A percentile compares a stretch with the other conserved stretches of the same genome.
Conservation (phyloP, 371 early-diverging fungal genomes). For the Batkoa obscura region DNA sequence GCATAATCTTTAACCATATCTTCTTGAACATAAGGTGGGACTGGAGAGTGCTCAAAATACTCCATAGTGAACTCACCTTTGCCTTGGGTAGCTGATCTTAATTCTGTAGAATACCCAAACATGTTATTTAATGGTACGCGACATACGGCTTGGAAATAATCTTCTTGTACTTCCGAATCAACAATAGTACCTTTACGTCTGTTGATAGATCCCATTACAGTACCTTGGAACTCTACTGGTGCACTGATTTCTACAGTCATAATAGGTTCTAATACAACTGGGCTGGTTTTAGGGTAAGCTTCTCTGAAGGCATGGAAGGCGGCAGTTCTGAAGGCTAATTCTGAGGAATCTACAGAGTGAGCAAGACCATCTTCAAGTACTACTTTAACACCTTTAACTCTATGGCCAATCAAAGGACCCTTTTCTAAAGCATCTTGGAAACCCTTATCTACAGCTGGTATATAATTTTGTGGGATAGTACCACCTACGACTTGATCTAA, state of each 20-base stretch:
- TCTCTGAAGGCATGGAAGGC: slow-evolving; percentile 75
- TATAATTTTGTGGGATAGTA: slow-evolving; percentile 84
- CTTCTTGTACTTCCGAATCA: slow-evolving; percentile 87
- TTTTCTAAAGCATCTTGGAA: slow-evolving; percentile 79
- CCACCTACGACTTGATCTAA: slow-evolving; percentile 69
- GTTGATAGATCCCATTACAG: slow-evolving; percentile 78
- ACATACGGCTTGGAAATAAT: slow-evolving; percentile 65
- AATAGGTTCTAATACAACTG: slow-evolving; percentile 85
- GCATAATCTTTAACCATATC: slow-evolving; percentile 70
- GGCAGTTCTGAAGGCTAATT: slow-evolving; percentile 90
- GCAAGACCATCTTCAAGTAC: slow-evolving; percentile 88
- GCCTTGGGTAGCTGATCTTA: slow-evolving; percentile 85
- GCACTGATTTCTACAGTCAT: slow-evolving; percentile 87
- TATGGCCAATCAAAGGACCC: slow-evolving; percentile 85
- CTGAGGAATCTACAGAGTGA: slow-evolving; percentile 91
- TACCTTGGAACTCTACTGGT: slow-evolving; percentile 89
- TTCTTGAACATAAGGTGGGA: slow-evolving; percentile 58
- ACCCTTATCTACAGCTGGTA: slow-evolving; percentile 94
- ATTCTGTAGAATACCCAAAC: slow-evolving; percentile 94
- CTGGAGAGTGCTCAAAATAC: slow-evolving; percentile 77
- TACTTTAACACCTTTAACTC: slow-evolving; percentile 69
- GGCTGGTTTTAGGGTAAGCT: slow-evolving; percentile 57
- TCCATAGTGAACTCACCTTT: slow-evolving; percentile 98
- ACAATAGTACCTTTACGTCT: slow-evolving; percentile 90
- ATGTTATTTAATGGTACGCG: slow-evolving; percentile 90